Base-by-base conservation (phyloP, 805 yeast species). In the Pichia pseudocactophila region DNA sequence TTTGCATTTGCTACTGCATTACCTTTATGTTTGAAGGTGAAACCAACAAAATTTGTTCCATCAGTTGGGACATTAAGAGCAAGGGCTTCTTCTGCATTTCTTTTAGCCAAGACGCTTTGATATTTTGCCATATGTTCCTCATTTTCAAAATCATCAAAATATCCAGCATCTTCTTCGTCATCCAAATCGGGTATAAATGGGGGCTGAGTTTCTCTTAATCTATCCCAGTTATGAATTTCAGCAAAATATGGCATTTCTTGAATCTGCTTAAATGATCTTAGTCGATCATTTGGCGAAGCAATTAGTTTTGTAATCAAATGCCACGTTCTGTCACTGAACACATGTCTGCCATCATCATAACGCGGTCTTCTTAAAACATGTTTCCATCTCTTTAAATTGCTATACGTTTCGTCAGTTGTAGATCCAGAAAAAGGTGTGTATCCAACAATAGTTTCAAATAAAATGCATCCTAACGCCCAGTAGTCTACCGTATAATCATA, bases 381-480 rank as follows among this genome's bases (percentile, higher is more conserved):
- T 60, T 76, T 85, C 97, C 97, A 92, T 59, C 88, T 80, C 62
- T 90, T 86, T 63, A 92, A 71, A 57, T 92, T 92, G 51, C 87
- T 76, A 62, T 94, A 92, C 0, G 98, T 92, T 61, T 92, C 98
- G 55, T 92, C 95, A 32, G 94, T 84, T 33, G 85, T 77, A 34
- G 88, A 77, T 3, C 98, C 99, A 34, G 95, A 81, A 58, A 92
- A 92, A 36, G 99, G 99, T 3, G 99, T 95, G 63, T 86, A 92
- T 0, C 98, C 97, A 50, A 92, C 92, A 44, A 92, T 74, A 37
- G 96, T 85, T 65, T 92, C 99, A 60, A 90, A 92, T 32, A 92
- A 69, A 81, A 92, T 92, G 64, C 98, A 92, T 4, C 98, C 99
- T 45, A 92, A 69, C 0, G 97, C 89, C 99, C 99, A 92, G 62